A percentile compares a stretch with the other conserved stretches of the same genome.
Evolutionary conservation across 2,329 filamentous ascomycete genomes (phyloP).

Genomic region (Pseudocercospora eumusae): DNA sequence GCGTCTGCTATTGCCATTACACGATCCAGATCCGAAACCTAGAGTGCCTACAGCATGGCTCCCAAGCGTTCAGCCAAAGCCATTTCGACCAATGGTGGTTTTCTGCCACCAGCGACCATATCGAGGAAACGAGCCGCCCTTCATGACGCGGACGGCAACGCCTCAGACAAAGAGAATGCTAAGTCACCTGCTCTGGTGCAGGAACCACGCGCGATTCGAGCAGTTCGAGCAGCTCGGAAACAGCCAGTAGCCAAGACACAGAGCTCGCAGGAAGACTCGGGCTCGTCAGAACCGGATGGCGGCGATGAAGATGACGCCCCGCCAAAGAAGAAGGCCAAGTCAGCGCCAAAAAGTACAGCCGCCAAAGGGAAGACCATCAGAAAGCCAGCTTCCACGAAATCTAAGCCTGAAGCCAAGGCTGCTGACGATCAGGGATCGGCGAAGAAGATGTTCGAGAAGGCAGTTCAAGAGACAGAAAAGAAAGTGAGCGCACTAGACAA

Average conservation of each 20-base stretch:
- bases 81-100: too few relatives aligned
- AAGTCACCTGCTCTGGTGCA: background rate
- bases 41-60: background rate
- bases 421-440: background rate
- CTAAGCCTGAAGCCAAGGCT: background rate
- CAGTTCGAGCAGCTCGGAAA: background rate
- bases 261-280: background rate
- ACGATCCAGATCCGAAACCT: too few relatives aligned
- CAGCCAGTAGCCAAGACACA: background rate
- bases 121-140: too few relatives aligned
- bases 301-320: background rate
- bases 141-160: background rate
- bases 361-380: background rate
- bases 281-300: background rate
- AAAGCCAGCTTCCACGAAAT: background rate
- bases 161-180: background rate
- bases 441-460: conserved; percentile 8
- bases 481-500: conserved; percentile 10
- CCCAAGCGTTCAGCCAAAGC: background rate
- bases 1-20: background rate
- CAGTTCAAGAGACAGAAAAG: conserved; percentile 10
- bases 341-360: background rate
- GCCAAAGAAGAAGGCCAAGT: background rate
- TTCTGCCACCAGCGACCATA: too few relatives aligned
- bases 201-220: background rate